Evolutionary conservation across 345 rosid genomes (phyloP).

Genomic region (Gossypium longicalyx): DNA sequence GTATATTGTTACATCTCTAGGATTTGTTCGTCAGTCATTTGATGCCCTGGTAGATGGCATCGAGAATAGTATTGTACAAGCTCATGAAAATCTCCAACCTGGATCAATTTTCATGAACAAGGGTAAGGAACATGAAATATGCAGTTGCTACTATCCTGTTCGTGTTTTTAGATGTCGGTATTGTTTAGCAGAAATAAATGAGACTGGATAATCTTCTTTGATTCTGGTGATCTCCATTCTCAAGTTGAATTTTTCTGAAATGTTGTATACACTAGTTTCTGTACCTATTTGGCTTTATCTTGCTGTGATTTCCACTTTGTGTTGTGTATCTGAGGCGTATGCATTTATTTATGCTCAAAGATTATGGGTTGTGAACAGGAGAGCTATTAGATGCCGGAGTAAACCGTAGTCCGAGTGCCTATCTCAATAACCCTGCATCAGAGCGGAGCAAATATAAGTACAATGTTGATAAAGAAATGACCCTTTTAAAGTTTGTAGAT

Average conservation of each 20-base stretch:
- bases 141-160: slow-evolving; percentile 1
- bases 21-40: slow-evolving; percentile 92
- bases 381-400: slow-evolving; percentile 86
- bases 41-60: slow-evolving; percentile 94
- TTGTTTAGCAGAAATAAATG: neutral
- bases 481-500: slow-evolving; percentile 92
- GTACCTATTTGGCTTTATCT: neutral
- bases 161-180: neutral
- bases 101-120: slow-evolving; percentile 73
- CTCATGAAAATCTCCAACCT: slow-evolving; percentile 85
- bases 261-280: neutral
- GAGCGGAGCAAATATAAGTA: slow-evolving; percentile 76
- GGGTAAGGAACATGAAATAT: slow-evolving; percentile 40
- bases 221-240: neutral
- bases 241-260: neutral
- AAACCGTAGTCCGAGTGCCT: slow-evolving; percentile 97
- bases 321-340: neutral
- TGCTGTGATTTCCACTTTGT: neutral
- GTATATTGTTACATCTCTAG: slow-evolving; percentile 85
- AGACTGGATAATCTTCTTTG: neutral
- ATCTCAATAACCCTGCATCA: slow-evolving; percentile 76
- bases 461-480: slow-evolving; percentile 91
- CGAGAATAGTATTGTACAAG: slow-evolving; percentile 76
- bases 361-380: slow-evolving; percentile 39
- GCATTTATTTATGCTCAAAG: slow-evolving; percentile 9